Conservation (phyloP, 768 basidiomycete species). For the Sistotremastrum suecicum region DNA sequence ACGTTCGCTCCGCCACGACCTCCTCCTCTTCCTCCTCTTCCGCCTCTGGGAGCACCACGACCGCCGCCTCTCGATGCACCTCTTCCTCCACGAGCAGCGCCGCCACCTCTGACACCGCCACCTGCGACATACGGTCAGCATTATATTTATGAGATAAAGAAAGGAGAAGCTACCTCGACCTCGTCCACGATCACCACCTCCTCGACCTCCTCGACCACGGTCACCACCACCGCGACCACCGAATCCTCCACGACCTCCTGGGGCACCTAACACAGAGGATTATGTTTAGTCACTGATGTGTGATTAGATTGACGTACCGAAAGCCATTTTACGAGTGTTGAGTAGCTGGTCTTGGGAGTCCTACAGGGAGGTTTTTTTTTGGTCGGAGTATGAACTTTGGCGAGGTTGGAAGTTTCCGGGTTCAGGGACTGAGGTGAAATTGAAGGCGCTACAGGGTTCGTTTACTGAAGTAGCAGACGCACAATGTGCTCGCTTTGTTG, state of each 20-base stretch:
- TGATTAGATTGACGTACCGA: conserved; percentile 13
- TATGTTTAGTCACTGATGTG: background rate
- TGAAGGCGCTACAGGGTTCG: too few relatives aligned
- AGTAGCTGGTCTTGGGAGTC: too few relatives aligned
- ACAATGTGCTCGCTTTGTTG: too few relatives aligned
- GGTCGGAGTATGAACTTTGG: too few relatives aligned
- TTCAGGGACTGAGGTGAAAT: too few relatives aligned
- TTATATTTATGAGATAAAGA: background rate
- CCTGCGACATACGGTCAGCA: conserved; percentile 22
- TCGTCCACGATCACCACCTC: conserved; percentile 16
- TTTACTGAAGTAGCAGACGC: too few relatives aligned
- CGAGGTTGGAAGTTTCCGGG: too few relatives aligned
- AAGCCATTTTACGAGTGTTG: conserved; percentile 15
- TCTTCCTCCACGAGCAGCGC: conserved; percentile 24
- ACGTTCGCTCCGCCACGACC: conserved; percentile 75
- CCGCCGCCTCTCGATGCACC: conserved; percentile 16
- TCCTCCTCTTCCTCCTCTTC: conserved; percentile 55
- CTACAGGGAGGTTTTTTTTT: too few relatives aligned
- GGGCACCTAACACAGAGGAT: conserved; percentile 25
- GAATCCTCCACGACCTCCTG: conserved; percentile 70
- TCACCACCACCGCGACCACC: conserved; percentile 26
- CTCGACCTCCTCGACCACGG: conserved; percentile 23
- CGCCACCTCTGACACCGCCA: conserved; percentile 16
- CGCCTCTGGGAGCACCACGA: conserved; percentile 29
- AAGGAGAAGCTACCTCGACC: conserved; percentile 15